These are phyloP conservation scores for Talaromyces sp. DNA, from an alignment of 2,329 filamentous ascomycete genomes.

Conservation along the genomic window DNA sequence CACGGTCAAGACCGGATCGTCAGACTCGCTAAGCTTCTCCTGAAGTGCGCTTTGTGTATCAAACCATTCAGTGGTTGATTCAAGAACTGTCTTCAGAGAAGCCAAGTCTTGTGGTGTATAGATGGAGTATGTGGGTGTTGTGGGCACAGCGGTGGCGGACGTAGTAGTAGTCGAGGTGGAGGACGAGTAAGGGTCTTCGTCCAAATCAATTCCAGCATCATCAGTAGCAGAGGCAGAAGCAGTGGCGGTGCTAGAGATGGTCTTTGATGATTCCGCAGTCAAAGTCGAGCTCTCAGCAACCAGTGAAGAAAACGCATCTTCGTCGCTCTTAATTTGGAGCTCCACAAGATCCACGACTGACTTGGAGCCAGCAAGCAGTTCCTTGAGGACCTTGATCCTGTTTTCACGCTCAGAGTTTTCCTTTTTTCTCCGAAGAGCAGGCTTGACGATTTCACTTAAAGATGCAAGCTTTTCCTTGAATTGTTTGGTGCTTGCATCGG, in stretches of 20 bases:
- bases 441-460: slow-evolving; percentile 70
- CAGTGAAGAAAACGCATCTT: slow-evolving; percentile 51
- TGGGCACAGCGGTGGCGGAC: slow-evolving; percentile 25
- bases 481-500: slow-evolving; percentile 66
- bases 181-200: slow-evolving; percentile 56
- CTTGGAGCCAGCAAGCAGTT: slow-evolving; percentile 64
- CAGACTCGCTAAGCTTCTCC: slow-evolving; percentile 60
- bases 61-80: slow-evolving; percentile 66
- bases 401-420: slow-evolving; percentile 68
- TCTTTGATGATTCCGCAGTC: slow-evolving; percentile 31
- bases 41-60: slow-evolving; percentile 65
- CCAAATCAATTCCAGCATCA: slow-evolving; percentile 61
- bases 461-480: slow-evolving; percentile 71
- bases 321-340: slow-evolving; percentile 66
- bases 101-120: slow-evolving; percentile 70
- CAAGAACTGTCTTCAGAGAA: slow-evolving; percentile 56
- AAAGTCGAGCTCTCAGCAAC: slow-evolving; percentile 38
- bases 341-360: slow-evolving; percentile 66
- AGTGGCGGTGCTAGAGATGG: slow-evolving; percentile 44
- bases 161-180: slow-evolving; percentile 29
- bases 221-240: slow-evolving; percentile 21
- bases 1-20: slow-evolving; percentile 67
- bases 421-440: slow-evolving; percentile 67
- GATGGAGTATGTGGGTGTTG: slow-evolving; percentile 54
- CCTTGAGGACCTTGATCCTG: slow-evolving; percentile 60